Conservation (phyloP, 2,329 filamentous ascomycete species). For the Metarhizium anisopliae region DNA sequence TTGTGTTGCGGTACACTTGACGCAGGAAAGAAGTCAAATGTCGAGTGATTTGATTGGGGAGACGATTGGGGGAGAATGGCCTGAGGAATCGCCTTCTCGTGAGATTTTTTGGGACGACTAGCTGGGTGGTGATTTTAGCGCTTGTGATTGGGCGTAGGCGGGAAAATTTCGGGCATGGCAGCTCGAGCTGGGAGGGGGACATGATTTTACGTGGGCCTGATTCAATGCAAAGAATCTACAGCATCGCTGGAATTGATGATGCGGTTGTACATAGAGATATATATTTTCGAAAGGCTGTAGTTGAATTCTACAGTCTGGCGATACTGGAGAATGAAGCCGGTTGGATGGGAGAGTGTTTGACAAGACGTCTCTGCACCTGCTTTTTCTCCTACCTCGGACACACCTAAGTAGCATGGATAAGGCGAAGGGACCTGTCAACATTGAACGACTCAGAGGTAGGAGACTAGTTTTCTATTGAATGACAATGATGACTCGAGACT, state of each 20-base stretch:
- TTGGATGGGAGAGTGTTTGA: neutral
- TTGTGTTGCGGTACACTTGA: conserved; percentile 3
- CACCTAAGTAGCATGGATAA: too few relatives aligned
- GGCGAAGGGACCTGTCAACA: too few relatives aligned
- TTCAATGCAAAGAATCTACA: neutral
- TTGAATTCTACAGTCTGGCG: too few relatives aligned
- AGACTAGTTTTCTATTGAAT: too few relatives aligned
- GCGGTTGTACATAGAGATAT: too few relatives aligned
- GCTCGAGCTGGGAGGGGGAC: neutral
- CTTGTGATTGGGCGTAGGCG: conserved; percentile 29
- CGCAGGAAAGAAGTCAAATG: neutral
- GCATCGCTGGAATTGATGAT: too few relatives aligned
- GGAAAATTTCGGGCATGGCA: conserved; percentile 21
- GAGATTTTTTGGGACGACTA: conserved; percentile 25
- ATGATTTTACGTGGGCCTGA: neutral
- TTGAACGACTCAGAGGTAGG: too few relatives aligned
- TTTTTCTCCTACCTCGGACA: too few relatives aligned
- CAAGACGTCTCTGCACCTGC: too few relatives aligned
- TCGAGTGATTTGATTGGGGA: neutral
- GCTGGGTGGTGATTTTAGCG: conserved; percentile 18
- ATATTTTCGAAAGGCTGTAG: too few relatives aligned
- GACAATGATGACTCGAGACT: too few relatives aligned
- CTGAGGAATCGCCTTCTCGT: conserved; percentile 15
- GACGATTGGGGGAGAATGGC: conserved; percentile 1
- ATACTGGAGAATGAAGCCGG: neutral